Conservation (phyloP, 208 protist genomes). For the Leishmania mexicana region DNA sequence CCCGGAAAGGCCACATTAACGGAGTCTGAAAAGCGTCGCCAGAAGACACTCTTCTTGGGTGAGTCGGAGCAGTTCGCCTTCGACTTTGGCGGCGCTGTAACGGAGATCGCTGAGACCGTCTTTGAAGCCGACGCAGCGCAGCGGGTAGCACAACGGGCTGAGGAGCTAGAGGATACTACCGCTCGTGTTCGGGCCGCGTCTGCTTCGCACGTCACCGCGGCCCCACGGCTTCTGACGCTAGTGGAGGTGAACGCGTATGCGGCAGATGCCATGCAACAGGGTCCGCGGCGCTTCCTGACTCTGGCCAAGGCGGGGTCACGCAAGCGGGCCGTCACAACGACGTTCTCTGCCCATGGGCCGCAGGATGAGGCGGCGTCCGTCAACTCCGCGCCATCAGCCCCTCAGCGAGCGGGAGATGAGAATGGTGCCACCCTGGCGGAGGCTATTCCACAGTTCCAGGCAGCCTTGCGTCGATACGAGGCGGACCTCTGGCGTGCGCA, state of each 20-base stretch:
- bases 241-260: slow-evolving; percentile 33
- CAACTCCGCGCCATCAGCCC: neutral
- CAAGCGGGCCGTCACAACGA: neutral
- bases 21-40: slow-evolving; percentile 29
- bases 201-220: neutral
- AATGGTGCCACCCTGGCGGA: slow-evolving; percentile 40
- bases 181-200: slow-evolving; percentile 15
- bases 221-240: slow-evolving; percentile 23
- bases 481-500: slow-evolving; percentile 59
- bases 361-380: neutral
- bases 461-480: slow-evolving; percentile 61
- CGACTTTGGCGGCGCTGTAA: slow-evolving; percentile 65
- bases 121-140: slow-evolving; percentile 18
- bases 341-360: neutral
- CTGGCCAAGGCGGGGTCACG: slow-evolving; percentile 8
- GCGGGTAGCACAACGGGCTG: slow-evolving; percentile 11
- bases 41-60: slow-evolving; percentile 62
- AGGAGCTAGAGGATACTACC: slow-evolving; percentile 28
- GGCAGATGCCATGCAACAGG: slow-evolving; percentile 14
- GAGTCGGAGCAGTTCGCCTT: slow-evolving; percentile 82
- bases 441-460: slow-evolving; percentile 48
- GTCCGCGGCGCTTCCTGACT: slow-evolving; percentile 19
- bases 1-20: slow-evolving; percentile 3
- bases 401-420: slow-evolving; percentile 4
- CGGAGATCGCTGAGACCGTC: slow-evolving; percentile 13